A percentile compares a stretch with the other conserved stretches of the same genome.
phyloP scores from a whole-genome alignment of 495 filamentous ascomycete genomes.

The Aspergillus sclerotiicarbonarius region DNA sequence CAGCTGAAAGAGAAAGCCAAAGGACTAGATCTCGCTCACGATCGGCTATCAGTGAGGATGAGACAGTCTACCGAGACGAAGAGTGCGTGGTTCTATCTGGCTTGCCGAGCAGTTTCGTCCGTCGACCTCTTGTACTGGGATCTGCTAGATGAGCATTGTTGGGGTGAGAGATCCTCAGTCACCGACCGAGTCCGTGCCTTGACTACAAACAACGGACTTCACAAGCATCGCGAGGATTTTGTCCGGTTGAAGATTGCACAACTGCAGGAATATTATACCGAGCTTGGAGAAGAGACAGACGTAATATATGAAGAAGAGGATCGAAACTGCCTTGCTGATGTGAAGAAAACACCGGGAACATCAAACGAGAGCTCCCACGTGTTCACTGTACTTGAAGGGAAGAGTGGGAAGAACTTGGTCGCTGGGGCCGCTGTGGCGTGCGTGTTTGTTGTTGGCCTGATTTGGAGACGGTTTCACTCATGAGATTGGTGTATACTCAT shows the following conservation, averaged over 20 bases:
- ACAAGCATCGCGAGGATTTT: background rate
- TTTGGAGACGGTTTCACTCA: too few species aligned
- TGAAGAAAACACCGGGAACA: too few species aligned
- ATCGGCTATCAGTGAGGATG: slow-evolving; percentile 4
- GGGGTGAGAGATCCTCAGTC: too few species aligned
- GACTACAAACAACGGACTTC: too few species aligned
- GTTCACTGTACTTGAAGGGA: too few species aligned
- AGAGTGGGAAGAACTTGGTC: too few species aligned
- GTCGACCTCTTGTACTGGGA: slow-evolving; percentile 11
- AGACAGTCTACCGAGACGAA: slow-evolving; percentile 1
- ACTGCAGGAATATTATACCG: background rate
- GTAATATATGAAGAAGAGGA: background rate
- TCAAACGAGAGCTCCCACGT: too few species aligned
- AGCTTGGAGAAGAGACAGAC: background rate
- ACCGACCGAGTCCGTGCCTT: too few species aligned
- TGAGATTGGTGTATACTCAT: too few species aligned
- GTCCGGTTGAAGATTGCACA: background rate
- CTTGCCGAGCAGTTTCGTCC: background rate
- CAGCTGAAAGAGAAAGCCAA: background rate
- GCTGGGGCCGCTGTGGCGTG: too few species aligned
- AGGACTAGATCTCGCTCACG: background rate
- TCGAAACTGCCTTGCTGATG: too few species aligned
- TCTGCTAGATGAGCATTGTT: slow-evolving; percentile 8
- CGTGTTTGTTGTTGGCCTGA: too few species aligned
- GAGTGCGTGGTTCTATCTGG: slow-evolving; percentile 10